Base-by-base conservation (phyloP, 2,329 filamentous ascomycete genomes). In the Talaromyces funiculosus region DNA sequence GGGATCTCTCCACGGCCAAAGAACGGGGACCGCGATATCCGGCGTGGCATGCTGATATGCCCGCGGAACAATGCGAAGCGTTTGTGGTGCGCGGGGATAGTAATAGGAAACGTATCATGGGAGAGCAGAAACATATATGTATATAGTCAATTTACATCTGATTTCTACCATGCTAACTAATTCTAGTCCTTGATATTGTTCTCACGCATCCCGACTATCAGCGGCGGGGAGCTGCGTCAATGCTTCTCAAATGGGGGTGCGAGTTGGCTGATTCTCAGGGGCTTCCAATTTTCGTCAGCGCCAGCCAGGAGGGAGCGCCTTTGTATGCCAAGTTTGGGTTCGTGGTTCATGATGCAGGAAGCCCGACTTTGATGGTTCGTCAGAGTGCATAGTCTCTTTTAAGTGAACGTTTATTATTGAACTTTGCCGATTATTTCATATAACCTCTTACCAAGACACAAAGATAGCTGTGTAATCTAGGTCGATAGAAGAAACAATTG, bases 141-240 rank as follows among this genome's bases (percentile, higher is more conserved):
- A 45, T 16, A 3, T 26, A 24, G 20, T 26, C 12, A 8, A 16
- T 12, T 7, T 16, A 7, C 20, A 3, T 16, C 24, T 24, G 40
- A 43, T 7, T 2, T 43, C 12, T 24, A 45, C 10, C 37, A 54
- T 40, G 51, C 51, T 54, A n/a, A 54, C 51, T 38, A 14, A 12
- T 12, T 8, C 18, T 14, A 55, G 53, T 42, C 24, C 53, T 55
- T n/a, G 53, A 55, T 33, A 55, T 31, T 29, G 22, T 55, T 31
- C 22, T 42, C 18, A 78, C 66, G 2, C 60, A 65, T 26, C 63
- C 63, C 1, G 53, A 58, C 4, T 63, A 65, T 35, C 63, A 62
- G 29, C 61, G 64, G 14, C 63, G 54, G 38, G 66, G 66, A 3
- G 66, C 66, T 1, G 66, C 55, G 1, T 64, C 63, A 7, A 49